phyloP scores from a whole-genome alignment of 1,284 basidiomycete species.

The Ceratobasidium sp. region DNA sequence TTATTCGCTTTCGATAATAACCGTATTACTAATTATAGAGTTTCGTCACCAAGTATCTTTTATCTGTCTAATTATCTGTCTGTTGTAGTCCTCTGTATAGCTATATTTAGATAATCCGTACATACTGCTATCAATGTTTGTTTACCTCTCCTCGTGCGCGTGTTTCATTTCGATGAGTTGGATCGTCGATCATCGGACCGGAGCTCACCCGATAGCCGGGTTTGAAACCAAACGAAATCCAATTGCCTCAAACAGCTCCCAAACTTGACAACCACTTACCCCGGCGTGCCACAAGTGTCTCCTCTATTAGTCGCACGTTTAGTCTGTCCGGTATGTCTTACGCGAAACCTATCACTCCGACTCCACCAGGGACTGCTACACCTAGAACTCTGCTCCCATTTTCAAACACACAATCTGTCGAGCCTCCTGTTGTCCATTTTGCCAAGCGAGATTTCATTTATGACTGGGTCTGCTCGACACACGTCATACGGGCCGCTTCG shows the following conservation, averaged over 20 bases:
- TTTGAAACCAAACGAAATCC: constrained; percentile 3
- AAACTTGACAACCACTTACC: constrained; percentile 31
- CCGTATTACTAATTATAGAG: constrained; percentile 22
- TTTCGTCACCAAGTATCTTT: no score
- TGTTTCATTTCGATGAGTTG: constrained; percentile 10
- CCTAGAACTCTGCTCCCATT: constrained; percentile 17
- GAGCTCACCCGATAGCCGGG: constrained; percentile 7
- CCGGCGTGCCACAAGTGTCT: constrained; percentile 7
- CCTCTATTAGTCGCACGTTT: neutral
- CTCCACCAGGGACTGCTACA: neutral
- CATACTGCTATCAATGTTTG: neutral
- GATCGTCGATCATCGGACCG: constrained; percentile 13
- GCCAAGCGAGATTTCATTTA: neutral
- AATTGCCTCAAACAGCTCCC: constrained; percentile 9
- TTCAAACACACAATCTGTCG: constrained; percentile 10
- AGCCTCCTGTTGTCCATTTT: neutral
- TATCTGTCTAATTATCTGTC: no score
- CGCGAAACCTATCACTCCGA: constrained; percentile 8
- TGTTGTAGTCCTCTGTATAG: constrained; percentile 16
- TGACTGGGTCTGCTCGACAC: constrained; percentile 28
- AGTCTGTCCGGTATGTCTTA: constrained; percentile 9
- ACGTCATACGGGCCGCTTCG: constrained; percentile 20
- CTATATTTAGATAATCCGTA: constrained; percentile 27
- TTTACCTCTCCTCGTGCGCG: neutral
- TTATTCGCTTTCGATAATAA: constrained; percentile 16